Base-by-base conservation (phyloP, 2,329 filamentous ascomycete genomes). In the Pseudonectria buxi region DNA sequence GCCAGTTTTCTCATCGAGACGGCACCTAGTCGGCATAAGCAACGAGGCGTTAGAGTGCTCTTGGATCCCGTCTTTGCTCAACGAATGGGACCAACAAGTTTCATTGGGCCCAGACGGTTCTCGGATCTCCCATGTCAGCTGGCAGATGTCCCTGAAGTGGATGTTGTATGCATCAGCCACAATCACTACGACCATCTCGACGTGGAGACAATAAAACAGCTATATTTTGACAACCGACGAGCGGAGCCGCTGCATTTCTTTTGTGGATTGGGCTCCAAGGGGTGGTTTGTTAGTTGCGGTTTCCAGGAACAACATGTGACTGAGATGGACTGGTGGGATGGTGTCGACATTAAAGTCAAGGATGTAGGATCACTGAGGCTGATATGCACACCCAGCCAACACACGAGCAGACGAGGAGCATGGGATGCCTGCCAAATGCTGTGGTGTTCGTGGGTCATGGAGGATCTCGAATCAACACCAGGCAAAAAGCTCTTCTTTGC, bases 241-340 rank as follows among this genome's bases (percentile, higher is more conserved):
- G 12, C 24, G 18, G 7, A 14, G 16, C 35, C 35, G 2, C 35
- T 36, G 12, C 30, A 32, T 11, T 28, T 36, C 25, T 15, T 36
- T 11, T 32, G 26, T 11, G 35, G 35, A 13, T 16, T 36, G 13
- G 35, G 35, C 10, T 15, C 35, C 11, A 36, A 36, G 26, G 28
- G 22, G 12, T 36, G 35, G 35, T 36, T 36, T 14, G 13, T 15
- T 5, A 55, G 60, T 66, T 94, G n/a, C 86, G 82, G 4, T 76
- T 85, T 49, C 76, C 78, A 0, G 84, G 41, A 71, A 2, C 41
- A 71, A 2, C 82, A 84, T 32, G 78, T 87, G 15, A 89, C 83
- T 0, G 87, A 94, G 61, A 57, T 94, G 54, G 87, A 94, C 61
- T 94, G 87, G 87, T 94, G 87, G 87, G 79, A 90, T 45, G 78